These are phyloP conservation scores for Cenococcum geophilum DNA, from an alignment of 495 filamentous ascomycete genomes.

Conservation along the genomic window DNA sequence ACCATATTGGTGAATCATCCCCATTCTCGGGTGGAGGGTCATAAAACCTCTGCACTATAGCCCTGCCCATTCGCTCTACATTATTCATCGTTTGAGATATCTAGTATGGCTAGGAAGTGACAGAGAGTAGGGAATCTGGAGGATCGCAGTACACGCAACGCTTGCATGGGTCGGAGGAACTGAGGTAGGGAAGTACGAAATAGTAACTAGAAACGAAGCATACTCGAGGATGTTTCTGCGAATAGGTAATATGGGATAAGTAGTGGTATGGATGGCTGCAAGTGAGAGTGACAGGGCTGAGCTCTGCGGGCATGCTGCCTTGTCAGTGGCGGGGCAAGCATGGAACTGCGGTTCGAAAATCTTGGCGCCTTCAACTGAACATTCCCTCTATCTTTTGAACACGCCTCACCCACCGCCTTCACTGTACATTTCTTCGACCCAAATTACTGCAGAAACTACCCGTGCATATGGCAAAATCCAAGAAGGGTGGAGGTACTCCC, in stretches of 20 bases:
- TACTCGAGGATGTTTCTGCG: neutral
- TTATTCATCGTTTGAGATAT: conserved; percentile 23
- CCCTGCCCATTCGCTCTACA: conserved; percentile 25
- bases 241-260: neutral
- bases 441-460: too few relatives aligned
- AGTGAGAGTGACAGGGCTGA: conserved; percentile 1
- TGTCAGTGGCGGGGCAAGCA: neutral
- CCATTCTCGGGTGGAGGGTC: conserved; percentile 89
- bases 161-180: too few relatives aligned
- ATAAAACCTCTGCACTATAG: conserved; percentile 84
- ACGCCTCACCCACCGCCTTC: too few relatives aligned
- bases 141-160: neutral
- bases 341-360: neutral
- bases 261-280: neutral
- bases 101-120: neutral
- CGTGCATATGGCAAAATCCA: neutral
- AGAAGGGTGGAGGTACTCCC: neutral
- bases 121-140: neutral
- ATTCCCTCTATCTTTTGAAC: too few relatives aligned
- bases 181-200: too few relatives aligned
- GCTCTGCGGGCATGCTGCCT: neutral
- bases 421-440: too few relatives aligned
- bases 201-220: neutral
- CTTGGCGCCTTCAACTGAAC: neutral
- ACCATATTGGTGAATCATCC: conserved; percentile 74